Evolutionary conservation across 306 rosid species (phyloP).

Genomic region (Cercis canadensis): DNA sequence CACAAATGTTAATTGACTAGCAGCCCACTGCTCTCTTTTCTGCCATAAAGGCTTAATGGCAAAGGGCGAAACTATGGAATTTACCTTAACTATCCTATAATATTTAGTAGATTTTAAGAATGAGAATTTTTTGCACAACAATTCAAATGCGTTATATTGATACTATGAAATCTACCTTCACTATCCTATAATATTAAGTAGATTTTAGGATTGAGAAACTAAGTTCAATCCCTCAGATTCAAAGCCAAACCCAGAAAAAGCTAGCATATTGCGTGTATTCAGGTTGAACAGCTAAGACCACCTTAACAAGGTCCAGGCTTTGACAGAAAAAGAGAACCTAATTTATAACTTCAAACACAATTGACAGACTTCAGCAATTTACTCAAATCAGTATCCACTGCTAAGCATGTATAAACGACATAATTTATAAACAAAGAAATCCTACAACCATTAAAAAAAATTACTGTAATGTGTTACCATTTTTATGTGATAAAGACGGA

Average conservation of each 20-base stretch:
- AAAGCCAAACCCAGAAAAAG: constrained; percentile 1
- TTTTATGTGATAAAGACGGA: too few relatives aligned
- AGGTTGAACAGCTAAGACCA: not conserved
- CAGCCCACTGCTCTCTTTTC: too few relatives aligned
- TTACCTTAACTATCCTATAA: too few relatives aligned
- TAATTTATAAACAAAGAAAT: too few relatives aligned
- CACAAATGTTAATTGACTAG: too few relatives aligned
- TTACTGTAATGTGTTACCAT: too few relatives aligned
- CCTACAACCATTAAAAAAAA: too few relatives aligned
- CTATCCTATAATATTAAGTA: not conserved
- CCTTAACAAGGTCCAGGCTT: not conserved
- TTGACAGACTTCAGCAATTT: not conserved
- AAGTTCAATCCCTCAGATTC: not conserved
- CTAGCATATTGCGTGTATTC: not conserved
- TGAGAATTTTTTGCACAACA: not conserved
- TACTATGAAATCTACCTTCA: not conserved
- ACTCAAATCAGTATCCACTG: not conserved
- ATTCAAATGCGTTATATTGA: not conserved
- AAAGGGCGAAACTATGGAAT: too few relatives aligned
- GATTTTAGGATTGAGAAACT: not conserved
- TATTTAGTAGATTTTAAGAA: not conserved
- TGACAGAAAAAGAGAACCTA: not conserved
- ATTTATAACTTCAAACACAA: not conserved
- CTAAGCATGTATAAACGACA: too few relatives aligned
- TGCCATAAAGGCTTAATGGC: too few relatives aligned